Evolutionary conservation across 2,329 filamentous ascomycete species (phyloP), one percentile per base, ranked within the genome.

Genomic region (Trichophyton benhamiae): DNA sequence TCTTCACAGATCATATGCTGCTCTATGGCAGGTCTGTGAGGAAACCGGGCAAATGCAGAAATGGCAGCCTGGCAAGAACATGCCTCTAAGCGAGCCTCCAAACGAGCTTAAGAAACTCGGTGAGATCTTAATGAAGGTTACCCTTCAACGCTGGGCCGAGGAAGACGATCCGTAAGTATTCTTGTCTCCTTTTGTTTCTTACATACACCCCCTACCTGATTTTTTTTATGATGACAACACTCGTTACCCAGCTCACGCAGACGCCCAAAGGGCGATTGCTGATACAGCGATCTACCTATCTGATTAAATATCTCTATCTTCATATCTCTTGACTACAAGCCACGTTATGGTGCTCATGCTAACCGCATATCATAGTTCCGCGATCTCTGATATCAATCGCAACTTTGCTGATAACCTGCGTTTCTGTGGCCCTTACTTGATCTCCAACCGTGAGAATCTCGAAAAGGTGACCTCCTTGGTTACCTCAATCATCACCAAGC

Each of bases 221-320:
- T 46, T 38, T 61, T 64, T 72, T 77, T 70, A 86, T 90, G 91
- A 96, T 96, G 91, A 96, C 77, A 80, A 83, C 76, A 79, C 84
- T 85, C 89, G 89, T 91, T 91, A 92, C 92, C 91, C 91, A 96
- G 91, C 91, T 96, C 92, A 96, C 91, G 96, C 89, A 89, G 88
- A 97, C 87, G 86, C 89, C 83, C 79, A 78, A 82, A 78, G 78
- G 84, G 88, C 85, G 85, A 78, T 85, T 95, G 90, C 88, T 90
- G 89, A 86, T 86, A 94, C 95, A 77, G 80, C 90, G 87, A 82
- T 83, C 77, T 80, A 75, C 68, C 72, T 55, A 48, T 49, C 63
- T 64, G 63, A 64, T 60, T 57, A 59, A 58, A 17, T 27, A 36
- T 30, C 52, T 58, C 65, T 62, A 63, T 62, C 58, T 60, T 61